phyloP scores from a whole-genome alignment of 1,284 basidiomycete species.

The Leccinum pseudoinsigne region DNA sequence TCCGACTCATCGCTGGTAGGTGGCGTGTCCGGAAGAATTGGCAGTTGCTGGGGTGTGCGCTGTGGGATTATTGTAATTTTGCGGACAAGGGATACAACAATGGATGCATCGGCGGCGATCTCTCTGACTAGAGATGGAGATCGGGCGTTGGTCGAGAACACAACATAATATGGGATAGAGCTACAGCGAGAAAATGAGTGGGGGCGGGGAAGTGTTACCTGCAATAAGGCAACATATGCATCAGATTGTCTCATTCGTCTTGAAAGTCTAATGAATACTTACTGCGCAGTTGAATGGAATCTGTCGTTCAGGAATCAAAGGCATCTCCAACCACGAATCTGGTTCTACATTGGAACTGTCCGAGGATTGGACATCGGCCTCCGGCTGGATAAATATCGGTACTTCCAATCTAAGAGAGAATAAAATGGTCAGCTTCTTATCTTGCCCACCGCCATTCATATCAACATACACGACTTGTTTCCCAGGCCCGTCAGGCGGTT shows the following conservation, averaged over 20 bases:
- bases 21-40: constrained; percentile 48
- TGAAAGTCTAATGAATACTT: constrained; percentile 20
- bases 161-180: constrained; percentile 66
- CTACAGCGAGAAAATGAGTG: constrained; percentile 56
- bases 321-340: constrained; percentile 66
- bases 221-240: constrained; percentile 4
- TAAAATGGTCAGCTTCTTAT: constrained; percentile 6
- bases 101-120: constrained; percentile 67
- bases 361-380: constrained; percentile 57
- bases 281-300: constrained; percentile 67
- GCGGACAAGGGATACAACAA: constrained; percentile 60
- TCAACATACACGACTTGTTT: constrained; percentile 48
- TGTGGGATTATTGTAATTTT: constrained; percentile 50
- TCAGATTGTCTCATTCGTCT: neutral
- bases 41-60: constrained; percentile 33
- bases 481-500: constrained; percentile 46
- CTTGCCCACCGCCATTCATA: neutral
- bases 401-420: constrained; percentile 52
- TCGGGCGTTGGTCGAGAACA: constrained; percentile 63
- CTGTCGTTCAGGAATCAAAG: constrained; percentile 57
- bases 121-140: constrained; percentile 55
- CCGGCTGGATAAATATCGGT: constrained; percentile 60
- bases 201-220: constrained; percentile 65
- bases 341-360: constrained; percentile 46
- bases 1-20: constrained; percentile 52